Conservation (phyloP, 1,284 basidiomycete genomes). For the Trichosporon coremiiforme region DNA sequence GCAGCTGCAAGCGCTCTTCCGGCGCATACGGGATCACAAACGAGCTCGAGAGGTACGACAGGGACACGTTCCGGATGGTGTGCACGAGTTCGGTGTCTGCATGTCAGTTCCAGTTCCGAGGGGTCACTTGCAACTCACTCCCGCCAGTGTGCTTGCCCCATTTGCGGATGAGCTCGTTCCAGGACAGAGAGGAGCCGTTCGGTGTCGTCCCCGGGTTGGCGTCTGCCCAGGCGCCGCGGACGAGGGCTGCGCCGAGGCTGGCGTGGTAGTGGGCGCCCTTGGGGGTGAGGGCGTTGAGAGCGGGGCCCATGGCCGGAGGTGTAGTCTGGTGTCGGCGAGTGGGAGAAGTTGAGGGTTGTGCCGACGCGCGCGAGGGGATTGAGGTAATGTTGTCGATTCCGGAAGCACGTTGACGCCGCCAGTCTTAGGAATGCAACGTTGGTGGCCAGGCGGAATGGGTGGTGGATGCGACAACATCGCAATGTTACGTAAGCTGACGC, state of each 20-base stretch:
- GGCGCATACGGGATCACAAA: constrained; percentile 29
- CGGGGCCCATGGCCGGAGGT: background rate
- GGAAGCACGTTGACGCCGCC: too few species aligned
- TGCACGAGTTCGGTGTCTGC: constrained; percentile 47
- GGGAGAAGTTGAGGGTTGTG: too few species aligned
- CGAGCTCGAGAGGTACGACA: constrained; percentile 46
- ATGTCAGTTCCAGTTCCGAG: background rate
- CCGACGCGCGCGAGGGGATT: too few species aligned
- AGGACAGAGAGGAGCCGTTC: constrained; percentile 65
- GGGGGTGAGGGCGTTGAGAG: constrained; percentile 30
- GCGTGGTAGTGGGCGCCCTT: constrained; percentile 53
- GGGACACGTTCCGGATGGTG: constrained; percentile 49
- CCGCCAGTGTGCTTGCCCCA: constrained; percentile 78
- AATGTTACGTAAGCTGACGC: too few species aligned
- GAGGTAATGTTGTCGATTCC: too few species aligned
- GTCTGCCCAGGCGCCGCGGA: constrained; percentile 53
- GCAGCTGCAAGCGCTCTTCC: constrained; percentile 23
- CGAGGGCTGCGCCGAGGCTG: constrained; percentile 48
- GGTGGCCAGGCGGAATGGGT: too few species aligned
- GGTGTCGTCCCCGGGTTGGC: constrained; percentile 65
- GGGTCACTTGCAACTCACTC: constrained; percentile 39
- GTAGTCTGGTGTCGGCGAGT: too few species aligned
- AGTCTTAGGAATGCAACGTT: too few species aligned
- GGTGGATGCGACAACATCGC: too few species aligned
- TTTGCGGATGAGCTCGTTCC: constrained; percentile 80